Evolutionary conservation across 495 filamentous ascomycete species (phyloP).

Genomic region (Aspergillus ellipticus): DNA sequence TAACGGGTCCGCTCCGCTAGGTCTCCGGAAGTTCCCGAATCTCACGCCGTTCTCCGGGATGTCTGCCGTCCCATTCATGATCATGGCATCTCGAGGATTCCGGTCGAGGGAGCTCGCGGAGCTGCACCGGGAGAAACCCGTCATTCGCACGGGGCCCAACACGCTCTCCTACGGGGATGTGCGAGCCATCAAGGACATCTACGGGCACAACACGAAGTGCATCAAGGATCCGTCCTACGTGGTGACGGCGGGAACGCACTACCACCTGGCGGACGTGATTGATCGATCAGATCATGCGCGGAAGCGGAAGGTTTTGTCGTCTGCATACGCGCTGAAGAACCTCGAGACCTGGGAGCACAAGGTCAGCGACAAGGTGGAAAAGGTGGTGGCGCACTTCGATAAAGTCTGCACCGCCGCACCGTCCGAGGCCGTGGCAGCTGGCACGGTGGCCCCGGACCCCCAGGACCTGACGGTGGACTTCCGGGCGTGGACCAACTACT

Average conservation of each 20-base stretch:
- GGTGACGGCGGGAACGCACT: slow-evolving; percentile 36
- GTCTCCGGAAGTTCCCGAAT: slow-evolving; percentile 50
- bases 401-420: slow-evolving; percentile 25
- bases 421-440: slow-evolving; percentile 19
- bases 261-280: slow-evolving; percentile 45
- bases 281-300: slow-evolving; percentile 45
- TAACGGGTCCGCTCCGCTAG: slow-evolving; percentile 5
- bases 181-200: slow-evolving; percentile 53
- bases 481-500: slow-evolving; percentile 42
- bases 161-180: slow-evolving; percentile 44
- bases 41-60: slow-evolving; percentile 42
- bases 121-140: slow-evolving; percentile 41
- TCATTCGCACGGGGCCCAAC: slow-evolving; percentile 53
- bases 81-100: slow-evolving; percentile 37
- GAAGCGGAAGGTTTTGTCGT: slow-evolving; percentile 49
- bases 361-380: slow-evolving; percentile 48
- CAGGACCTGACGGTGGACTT: slow-evolving; percentile 37
- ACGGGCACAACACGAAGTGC: slow-evolving; percentile 50
- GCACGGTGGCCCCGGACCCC: slow-evolving; percentile 21
- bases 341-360: slow-evolving; percentile 54
- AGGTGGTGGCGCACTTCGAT: slow-evolving; percentile 41
- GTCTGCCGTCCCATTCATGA: slow-evolving; percentile 43
- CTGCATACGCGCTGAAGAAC: slow-evolving; percentile 53
- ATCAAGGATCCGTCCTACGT: slow-evolving; percentile 47
- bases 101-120: slow-evolving; percentile 40